Evolutionary conservation across 179 eudicot genomes (phyloP), one percentile per base, ranked within the genome.

Genomic region (Sideroxylon spinosum): DNA sequence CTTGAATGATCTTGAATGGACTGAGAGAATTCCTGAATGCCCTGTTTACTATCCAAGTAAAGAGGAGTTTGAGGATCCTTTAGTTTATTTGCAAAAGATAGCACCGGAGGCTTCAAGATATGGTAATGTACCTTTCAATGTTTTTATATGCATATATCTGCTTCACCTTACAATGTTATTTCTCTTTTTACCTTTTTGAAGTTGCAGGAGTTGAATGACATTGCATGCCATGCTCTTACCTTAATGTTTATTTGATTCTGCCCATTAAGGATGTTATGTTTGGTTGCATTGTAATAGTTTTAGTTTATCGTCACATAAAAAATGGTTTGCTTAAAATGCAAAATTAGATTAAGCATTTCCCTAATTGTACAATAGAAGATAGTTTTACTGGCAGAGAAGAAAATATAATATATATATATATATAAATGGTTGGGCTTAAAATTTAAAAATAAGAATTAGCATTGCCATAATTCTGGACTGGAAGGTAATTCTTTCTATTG

Each of bases 61-160:
- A 82, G 91, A 93, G 78, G 98, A 95, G 80, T 95, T 95, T 84
- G 91, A 90, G 78, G 98, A 95, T 86, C 98, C 98, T 62, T 85
- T 95, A 75, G 88, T 85, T 26, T 95, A 91, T 86, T 74, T 95
- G 86, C 97, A 91, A 82, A 93, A 82, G 86, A 93, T 95, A 76
- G 93, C 95, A 52, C 98, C 98, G 11, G 93, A 91, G 82, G 98
- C 98, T 69, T 95, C 98, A 28, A 91, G 83, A 91, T 90, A 86
- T 83, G 98, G 98, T 95, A 89, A 69, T 56, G 9, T 28, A 46
- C 20, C 77, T 25, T 73, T 22, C 50, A 2, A 12, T 65, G 14
- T 26, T 20, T 63, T n/a, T 23, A 16, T 73, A 32, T 49, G 20
- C 19, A n/a, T 64, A 25, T 22, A 23, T 22, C 7, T 48, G 25